Evolutionary conservation across 768 basidiomycete species (phyloP).

Genomic region (Hygrophorus pudorinus): DNA sequence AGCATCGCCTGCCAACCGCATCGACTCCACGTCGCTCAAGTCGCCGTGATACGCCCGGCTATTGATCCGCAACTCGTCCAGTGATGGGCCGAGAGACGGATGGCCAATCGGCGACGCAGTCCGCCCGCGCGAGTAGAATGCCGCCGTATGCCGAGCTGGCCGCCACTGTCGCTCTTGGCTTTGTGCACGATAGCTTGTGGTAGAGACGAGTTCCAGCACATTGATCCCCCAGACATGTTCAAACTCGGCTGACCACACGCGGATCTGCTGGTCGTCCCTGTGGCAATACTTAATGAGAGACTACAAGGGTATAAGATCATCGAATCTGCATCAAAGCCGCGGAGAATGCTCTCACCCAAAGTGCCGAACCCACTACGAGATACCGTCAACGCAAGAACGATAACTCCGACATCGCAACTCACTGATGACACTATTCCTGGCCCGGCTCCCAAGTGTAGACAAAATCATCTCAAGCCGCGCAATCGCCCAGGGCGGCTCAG

Average conservation of each 20-base stretch:
- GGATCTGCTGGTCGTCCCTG: constrained; percentile 42
- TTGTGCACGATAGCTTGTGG: constrained; percentile 19
- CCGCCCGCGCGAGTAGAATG: constrained; percentile 7
- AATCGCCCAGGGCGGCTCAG: constrained; percentile 34
- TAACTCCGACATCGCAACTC: constrained; percentile 13
- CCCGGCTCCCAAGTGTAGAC: constrained; percentile 37
- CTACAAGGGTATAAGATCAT: constrained; percentile 17
- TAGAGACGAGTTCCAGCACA: constrained; percentile 37
- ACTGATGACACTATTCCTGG: constrained; percentile 38
- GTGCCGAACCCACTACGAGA: constrained; percentile 43
- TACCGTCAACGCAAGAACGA: constrained; percentile 5
- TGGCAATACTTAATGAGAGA: constrained; percentile 57
- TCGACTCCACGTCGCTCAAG: constrained; percentile 9
- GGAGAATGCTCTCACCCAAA: constrained; percentile 41
- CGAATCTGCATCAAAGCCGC: background rate
- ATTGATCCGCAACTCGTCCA: constrained; percentile 26
- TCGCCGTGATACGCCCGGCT: constrained; percentile 11
- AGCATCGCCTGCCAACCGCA: constrained; percentile 3
- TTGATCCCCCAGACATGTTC: constrained; percentile 59
- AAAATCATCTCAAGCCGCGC: constrained; percentile 33
- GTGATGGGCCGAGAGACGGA: constrained; percentile 20
- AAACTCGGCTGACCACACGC: constrained; percentile 52
- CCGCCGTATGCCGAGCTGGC: constrained; percentile 8
- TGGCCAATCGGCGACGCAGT: constrained; percentile 21
- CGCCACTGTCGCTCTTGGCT: constrained; percentile 11